Conservation (phyloP, 352 stramenopile species). For the Aphanomyces cochlioides region DNA sequence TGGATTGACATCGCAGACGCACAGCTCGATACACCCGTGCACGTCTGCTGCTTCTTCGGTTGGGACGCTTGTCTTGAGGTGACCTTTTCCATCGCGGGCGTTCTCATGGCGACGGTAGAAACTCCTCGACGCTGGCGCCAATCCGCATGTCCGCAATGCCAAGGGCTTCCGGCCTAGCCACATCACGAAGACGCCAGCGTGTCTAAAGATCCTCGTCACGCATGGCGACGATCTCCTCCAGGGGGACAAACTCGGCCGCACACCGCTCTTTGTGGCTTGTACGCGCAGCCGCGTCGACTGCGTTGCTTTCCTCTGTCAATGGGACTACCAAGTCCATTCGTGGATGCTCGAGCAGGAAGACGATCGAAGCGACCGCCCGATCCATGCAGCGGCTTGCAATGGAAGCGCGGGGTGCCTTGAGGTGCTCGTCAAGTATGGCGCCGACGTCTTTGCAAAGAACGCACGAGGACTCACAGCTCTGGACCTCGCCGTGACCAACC, state of each 20-base stretch:
- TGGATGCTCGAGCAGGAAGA: constrained; percentile 73
- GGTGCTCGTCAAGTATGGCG: constrained; percentile 49
- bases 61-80: constrained; percentile 46
- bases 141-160: constrained; percentile 58
- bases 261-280: constrained; percentile 61
- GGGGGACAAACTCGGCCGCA: constrained; percentile 59
- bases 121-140: constrained; percentile 48
- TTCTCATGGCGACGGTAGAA: constrained; percentile 16
- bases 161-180: constrained; percentile 68
- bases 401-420: constrained; percentile 37
- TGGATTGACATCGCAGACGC: constrained; percentile 55
- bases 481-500: constrained; percentile 45
- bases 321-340: constrained; percentile 58
- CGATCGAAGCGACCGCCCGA: constrained; percentile 50
- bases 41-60: constrained; percentile 69
- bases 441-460: constrained; percentile 48
- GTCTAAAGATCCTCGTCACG: constrained; percentile 49
- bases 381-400: constrained; percentile 62
- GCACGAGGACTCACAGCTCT: constrained; percentile 49
- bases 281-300: constrained; percentile 48
- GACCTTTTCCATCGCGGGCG: too few relatives aligned
- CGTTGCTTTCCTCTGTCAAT: constrained; percentile 57
- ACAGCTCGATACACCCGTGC: constrained; percentile 61
- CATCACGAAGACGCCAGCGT: constrained; percentile 52
- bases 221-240: constrained; percentile 62